These are phyloP conservation scores for Scenedesmus sp. DNA, from an alignment of 163 green algal genomes.

Conservation along the genomic window DNA sequence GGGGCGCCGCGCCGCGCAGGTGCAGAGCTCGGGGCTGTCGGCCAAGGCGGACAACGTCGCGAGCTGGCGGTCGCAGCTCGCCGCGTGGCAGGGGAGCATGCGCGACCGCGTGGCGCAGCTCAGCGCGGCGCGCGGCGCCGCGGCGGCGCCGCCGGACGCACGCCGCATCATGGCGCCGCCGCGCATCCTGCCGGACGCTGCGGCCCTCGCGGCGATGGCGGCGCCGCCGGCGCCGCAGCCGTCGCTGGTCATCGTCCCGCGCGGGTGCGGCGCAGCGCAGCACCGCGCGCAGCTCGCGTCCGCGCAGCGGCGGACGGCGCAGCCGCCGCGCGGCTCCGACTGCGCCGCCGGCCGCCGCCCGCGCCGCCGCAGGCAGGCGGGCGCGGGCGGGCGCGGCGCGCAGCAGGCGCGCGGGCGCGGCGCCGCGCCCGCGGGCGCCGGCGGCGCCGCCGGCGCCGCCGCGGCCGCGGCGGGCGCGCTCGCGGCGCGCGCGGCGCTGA, in stretches of 20 bases:
- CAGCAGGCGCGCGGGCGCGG: not conserved
- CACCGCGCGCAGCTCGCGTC: not conserved
- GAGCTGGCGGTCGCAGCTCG: slow-evolving; percentile 54
- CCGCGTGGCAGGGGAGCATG: slow-evolving; percentile 50
- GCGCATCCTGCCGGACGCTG: not conserved
- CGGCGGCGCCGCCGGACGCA: not conserved
- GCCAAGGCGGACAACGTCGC: slow-evolving; percentile 52
- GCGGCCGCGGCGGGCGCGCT: slow-evolving; percentile 11
- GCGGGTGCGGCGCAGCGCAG: not conserved
- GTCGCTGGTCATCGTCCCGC: slow-evolving; percentile 1
- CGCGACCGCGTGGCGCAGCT: slow-evolving; percentile 39
- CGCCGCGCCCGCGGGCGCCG: not conserved
- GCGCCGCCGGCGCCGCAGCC: slow-evolving; percentile 18
- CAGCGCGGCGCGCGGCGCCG: not conserved
- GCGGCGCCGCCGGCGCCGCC: not conserved
- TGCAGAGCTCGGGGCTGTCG: slow-evolving; percentile 55
- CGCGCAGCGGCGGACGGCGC: not conserved
- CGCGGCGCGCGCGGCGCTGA: slow-evolving; percentile 28
- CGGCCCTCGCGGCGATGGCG: not conserved
- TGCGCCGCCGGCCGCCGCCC: slow-evolving; percentile 25
- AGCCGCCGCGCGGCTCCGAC: not conserved
- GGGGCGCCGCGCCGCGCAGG: no score
- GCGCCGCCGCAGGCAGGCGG: not conserved
- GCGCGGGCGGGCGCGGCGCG: slow-evolving; percentile 1
- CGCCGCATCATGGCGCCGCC: slow-evolving; percentile 11